phyloP scores from a whole-genome alignment of 495 filamentous ascomycete genomes.

The Neurospora sp. region DNA sequence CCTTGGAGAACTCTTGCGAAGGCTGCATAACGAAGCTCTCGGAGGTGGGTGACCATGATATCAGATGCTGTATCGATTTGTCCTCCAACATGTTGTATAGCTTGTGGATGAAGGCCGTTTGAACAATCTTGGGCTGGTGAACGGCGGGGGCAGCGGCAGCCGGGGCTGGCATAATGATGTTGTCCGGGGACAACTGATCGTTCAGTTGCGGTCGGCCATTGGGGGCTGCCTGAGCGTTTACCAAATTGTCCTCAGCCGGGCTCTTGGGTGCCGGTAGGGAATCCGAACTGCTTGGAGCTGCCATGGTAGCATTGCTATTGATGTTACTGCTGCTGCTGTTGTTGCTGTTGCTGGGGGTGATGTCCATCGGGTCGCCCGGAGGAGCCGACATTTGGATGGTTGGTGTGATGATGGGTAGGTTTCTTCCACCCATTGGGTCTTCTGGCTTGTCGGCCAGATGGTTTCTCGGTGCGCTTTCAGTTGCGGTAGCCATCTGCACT shows the following conservation, averaged over 20 bases:
- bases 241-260: conserved; percentile 29
- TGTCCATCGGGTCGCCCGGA: conserved; percentile 42
- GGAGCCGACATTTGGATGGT: conserved; percentile 41
- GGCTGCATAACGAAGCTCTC: conserved; percentile 99
- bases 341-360: conserved; percentile 29
- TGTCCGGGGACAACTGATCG: conserved; percentile 22
- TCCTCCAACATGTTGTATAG: conserved; percentile 99
- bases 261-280: conserved; percentile 33
- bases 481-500: conserved; percentile 40
- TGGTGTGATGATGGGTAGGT: conserved; percentile 39
- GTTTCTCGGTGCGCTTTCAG: conserved; percentile 37
- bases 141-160: conserved; percentile 71
- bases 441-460: conserved; percentile 27
- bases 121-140: conserved; percentile 94
- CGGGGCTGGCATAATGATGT: conserved; percentile 33
- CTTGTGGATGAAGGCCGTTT: conserved; percentile 99
- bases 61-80: conserved; percentile 80
- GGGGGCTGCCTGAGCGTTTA: conserved; percentile 25
- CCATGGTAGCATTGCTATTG: background rate
- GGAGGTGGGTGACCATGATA: conserved; percentile 86
- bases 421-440: conserved; percentile 34
- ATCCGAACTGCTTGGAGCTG: conserved; percentile 26
- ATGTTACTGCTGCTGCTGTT: background rate
- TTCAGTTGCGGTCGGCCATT: conserved; percentile 18
- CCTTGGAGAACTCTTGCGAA: conserved; percentile 95